Conservation (phyloP, 2,329 filamentous ascomycete species). For the Apiospora saccharicola region DNA sequence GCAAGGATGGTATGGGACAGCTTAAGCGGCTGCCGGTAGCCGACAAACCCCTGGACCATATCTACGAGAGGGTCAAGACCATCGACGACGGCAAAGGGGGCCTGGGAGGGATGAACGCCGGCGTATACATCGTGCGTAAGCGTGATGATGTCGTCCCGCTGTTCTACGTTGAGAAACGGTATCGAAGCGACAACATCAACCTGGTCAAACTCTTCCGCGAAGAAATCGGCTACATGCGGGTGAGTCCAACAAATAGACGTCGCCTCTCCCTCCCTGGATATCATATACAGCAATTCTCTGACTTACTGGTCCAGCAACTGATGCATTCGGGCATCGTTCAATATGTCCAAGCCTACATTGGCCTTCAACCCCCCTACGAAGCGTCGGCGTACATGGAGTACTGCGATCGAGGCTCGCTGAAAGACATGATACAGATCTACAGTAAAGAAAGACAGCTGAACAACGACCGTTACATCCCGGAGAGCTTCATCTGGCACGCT, state of each 20-base stretch:
- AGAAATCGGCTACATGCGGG: constrained; percentile 26
- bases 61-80: constrained; percentile 26
- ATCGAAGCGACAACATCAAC: constrained; percentile 10
- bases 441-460: constrained; percentile 23
- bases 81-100: constrained; percentile 25
- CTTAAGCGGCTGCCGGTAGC: constrained; percentile 15
- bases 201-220: constrained; percentile 24
- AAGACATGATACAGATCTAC: constrained; percentile 28
- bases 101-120: constrained; percentile 29
- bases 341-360: constrained; percentile 27
- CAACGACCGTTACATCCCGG: constrained; percentile 26
- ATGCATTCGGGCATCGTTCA: constrained; percentile 24
- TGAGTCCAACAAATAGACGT: background rate
- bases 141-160: background rate
- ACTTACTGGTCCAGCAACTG: background rate
- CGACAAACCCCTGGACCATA: constrained; percentile 8
- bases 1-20: constrained; percentile 7
- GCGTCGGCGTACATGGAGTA: constrained; percentile 29
- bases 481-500: constrained; percentile 34
- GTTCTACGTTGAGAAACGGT: constrained; percentile 29
- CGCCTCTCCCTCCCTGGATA: background rate
- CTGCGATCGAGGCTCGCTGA: constrained; percentile 28
- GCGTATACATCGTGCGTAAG: constrained; percentile 26
- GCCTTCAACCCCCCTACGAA: constrained; percentile 15
- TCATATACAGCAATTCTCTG: background rate